Percentiles rank a stretch among this genome's conserved stretches.
phyloP scores from a whole-genome alignment of 1,284 basidiomycete genomes.

The Hymenochaete sp. region DNA sequence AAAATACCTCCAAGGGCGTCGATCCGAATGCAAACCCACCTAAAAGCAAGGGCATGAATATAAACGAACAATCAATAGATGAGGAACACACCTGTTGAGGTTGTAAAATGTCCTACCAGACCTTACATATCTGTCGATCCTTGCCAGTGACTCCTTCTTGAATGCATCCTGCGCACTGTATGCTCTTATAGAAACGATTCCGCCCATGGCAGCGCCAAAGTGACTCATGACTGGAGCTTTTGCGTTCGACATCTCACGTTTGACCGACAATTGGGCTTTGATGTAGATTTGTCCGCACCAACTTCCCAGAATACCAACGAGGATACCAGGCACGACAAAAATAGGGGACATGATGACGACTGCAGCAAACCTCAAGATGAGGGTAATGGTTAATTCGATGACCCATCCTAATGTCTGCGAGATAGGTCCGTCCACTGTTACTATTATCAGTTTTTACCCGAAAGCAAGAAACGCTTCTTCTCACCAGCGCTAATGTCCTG shows the following conservation, averaged over 20 bases:
- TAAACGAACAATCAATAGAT: conserved; percentile 4
- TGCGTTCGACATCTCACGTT: conserved; percentile 67
- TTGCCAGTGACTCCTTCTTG: conserved; percentile 34
- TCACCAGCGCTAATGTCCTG: conserved; percentile 42
- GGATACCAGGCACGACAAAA: conserved; percentile 33
- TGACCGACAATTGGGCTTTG: conserved; percentile 66
- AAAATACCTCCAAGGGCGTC: conserved; percentile 46
- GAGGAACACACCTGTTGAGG: conserved; percentile 37
- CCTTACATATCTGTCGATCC: conserved; percentile 41
- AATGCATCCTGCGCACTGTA: conserved; percentile 45
- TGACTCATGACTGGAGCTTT: conserved; percentile 60
- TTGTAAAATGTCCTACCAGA: conserved; percentile 44
- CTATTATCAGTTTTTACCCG: conserved; percentile 23
- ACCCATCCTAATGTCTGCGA: conserved; percentile 22
- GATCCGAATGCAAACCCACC: conserved; percentile 50
- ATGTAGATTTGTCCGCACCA: conserved; percentile 45
- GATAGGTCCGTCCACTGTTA: conserved; percentile 29
- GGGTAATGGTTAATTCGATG: conserved; percentile 25
- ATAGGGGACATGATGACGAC: conserved; percentile 40
- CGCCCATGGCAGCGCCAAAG: conserved; percentile 60
- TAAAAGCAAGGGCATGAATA: conserved; percentile 26
- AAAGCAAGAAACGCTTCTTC: conserved; percentile 19
- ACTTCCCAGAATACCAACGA: conserved; percentile 37
- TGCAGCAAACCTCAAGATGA: conserved; percentile 36
- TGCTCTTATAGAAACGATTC: conserved; percentile 58